Conservation (phyloP, 2,329 filamentous ascomycete genomes). For the Diaporthe longicolla region DNA sequence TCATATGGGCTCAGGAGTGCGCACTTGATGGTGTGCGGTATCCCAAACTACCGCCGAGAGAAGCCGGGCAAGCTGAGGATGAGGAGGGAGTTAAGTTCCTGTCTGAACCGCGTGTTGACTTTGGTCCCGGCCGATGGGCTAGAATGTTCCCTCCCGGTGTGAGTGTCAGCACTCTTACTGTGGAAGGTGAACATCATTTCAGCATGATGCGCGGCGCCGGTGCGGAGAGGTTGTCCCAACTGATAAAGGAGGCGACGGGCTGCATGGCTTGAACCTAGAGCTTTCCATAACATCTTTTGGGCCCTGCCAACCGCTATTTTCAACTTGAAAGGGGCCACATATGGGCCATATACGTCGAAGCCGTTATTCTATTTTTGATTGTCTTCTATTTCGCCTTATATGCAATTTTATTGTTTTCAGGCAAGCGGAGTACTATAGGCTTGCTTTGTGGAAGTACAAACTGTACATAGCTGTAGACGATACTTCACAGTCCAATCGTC, state of each 20-base stretch:
- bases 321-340: too few species aligned
- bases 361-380: too few species aligned
- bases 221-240: background rate
- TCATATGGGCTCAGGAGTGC: background rate
- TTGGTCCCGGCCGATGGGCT: slow-evolving; percentile 17
- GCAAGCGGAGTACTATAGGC: background rate
- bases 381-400: background rate
- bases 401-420: background rate
- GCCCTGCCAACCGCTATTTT: background rate
- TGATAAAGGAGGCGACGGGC: background rate
- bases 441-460: background rate
- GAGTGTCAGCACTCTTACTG: background rate
- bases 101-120: slow-evolving; percentile 7
- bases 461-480: background rate
- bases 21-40: slow-evolving; percentile 15
- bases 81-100: slow-evolving; percentile 14
- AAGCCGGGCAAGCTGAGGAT: background rate
- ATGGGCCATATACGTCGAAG: too few species aligned
- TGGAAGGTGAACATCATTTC: slow-evolving; percentile 20
- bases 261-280: background rate
- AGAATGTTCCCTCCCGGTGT: background rate
- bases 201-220: slow-evolving; percentile 12
- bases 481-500: background rate
- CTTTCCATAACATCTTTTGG: background rate
- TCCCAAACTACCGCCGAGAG: background rate